These are phyloP conservation scores for Furcasterigmium sp. DNA, from an alignment of 2,329 filamentous ascomycete species.

Conservation along the genomic window DNA sequence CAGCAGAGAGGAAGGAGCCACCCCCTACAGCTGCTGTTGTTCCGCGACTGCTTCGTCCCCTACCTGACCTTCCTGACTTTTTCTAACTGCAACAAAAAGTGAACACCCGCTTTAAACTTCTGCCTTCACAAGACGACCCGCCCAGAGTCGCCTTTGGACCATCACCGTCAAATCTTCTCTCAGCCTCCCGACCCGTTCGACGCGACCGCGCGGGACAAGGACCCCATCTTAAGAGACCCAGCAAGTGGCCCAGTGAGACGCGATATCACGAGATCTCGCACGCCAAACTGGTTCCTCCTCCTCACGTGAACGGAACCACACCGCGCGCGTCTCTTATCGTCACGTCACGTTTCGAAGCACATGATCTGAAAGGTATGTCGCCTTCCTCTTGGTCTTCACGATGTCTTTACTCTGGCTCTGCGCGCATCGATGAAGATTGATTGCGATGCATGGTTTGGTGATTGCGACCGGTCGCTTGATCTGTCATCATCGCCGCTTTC, in stretches of 20 bases:
- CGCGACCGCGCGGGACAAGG: too few species aligned
- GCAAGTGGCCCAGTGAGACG: constrained; percentile 16
- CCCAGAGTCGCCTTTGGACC: too few species aligned
- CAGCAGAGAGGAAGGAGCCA: neutral
- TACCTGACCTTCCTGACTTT: constrained; percentile 5
- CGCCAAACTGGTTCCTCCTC: constrained; percentile 21
- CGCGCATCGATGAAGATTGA: neutral
- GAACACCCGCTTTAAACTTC: constrained; percentile 1
- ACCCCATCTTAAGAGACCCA: too few species aligned
- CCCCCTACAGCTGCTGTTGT: neutral
- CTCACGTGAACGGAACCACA: constrained; percentile 31
- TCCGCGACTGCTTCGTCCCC: neutral
- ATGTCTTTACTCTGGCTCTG: neutral
- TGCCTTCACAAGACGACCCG: too few species aligned
- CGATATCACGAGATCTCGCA: constrained; percentile 45
- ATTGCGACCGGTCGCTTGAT: neutral
- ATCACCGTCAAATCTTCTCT: too few species aligned
- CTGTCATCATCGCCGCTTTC: too few species aligned
- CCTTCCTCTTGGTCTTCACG: constrained; percentile 5
- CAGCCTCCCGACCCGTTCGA: too few species aligned
- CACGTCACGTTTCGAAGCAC: constrained; percentile 28
- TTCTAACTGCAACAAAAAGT: constrained; percentile 2
- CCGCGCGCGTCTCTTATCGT: constrained; percentile 42
- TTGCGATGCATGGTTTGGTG: neutral
- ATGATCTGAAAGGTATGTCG: constrained; percentile 41